Base-by-base conservation (phyloP, 2,329 filamentous ascomycete species). In the Whalleya microplaca region DNA sequence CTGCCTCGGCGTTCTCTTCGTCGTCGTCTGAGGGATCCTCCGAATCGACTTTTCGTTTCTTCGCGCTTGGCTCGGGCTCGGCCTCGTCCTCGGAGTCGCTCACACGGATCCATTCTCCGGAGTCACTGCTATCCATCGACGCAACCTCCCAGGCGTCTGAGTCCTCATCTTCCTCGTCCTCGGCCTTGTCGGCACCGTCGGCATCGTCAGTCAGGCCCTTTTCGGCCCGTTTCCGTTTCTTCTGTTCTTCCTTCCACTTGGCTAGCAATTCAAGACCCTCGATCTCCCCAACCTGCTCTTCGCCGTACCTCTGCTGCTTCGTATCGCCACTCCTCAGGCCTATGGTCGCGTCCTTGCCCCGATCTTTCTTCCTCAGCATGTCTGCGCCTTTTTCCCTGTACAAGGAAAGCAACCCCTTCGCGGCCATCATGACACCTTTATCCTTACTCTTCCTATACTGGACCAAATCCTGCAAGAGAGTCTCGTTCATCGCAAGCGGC, bases 371-470 rank as follows among this genome's bases (percentile, higher is more conserved):
- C 75, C 89, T 89, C 57, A 99, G 78, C 77, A 98, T 84, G 64
- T 96, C 91, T 0, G 95, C 91, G 37, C 89, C 92, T 14, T 96
- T 90, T 70, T 98, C 93, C 65, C 95, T 83, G 78, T 96, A 99
- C 5, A 99, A 80, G 21, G 91, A 92, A 42, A 99, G 80, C 6
- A 99, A 79, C 62, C 95, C 94, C 73, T 95, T 94, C 14, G 94
- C 92, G 7, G 95, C 95, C 95, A 99, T 98, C 84, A 96, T 93
- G n/a, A 95, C 91, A 57, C 94, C 93, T 79, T 98, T 99, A 71
- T 99, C 95, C 72, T 99, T 99, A 71, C 91, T 96, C 80, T 96
- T 96, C 58, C 91, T 86, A 76, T 99, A 98, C 79, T 95, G 90
- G 9, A 98, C 92, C 50, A 99, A 77, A 79, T 99, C 95, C 73